Percentiles rank a stretch among this genome's conserved stretches.
These are phyloP conservation scores for Paramecium sexaurelia DNA, from an alignment of 73 alveolate genomes.

Conservation along the genomic window DNA sequence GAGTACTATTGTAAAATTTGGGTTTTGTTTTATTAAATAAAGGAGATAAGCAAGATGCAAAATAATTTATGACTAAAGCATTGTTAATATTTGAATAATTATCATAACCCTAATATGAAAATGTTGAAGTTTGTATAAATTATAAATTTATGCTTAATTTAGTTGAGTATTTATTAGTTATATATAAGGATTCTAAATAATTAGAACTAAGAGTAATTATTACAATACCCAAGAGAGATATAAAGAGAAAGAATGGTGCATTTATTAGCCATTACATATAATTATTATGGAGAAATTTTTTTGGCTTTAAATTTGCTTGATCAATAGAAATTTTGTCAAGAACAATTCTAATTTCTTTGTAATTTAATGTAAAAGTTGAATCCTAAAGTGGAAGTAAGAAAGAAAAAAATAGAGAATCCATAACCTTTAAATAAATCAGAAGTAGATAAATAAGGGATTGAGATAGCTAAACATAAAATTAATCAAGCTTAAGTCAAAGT, in stretches of 20 bases:
- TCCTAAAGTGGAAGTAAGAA: neutral
- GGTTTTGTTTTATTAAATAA: neutral
- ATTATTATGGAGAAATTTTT: conserved; percentile 37
- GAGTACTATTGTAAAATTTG: conserved; percentile 17
- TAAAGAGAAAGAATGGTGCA: neutral
- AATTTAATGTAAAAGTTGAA: neutral
- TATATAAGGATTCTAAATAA: neutral
- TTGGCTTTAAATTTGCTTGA: neutral
- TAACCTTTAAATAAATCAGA: neutral
- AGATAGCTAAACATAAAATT: conserved; percentile 29
- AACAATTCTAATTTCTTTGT: neutral
- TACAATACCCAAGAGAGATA: neutral
- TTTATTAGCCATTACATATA: neutral
- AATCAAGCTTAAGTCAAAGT: neutral
- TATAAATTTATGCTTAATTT: conserved; percentile 27
- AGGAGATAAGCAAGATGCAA: conserved; percentile 34
- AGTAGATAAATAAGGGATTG: neutral
- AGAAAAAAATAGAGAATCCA: neutral
- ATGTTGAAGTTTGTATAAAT: neutral
- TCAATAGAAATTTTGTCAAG: neutral
- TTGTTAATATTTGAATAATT: neutral
- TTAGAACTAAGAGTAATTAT: neutral
- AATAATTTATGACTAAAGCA: neutral
- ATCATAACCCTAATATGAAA: neutral
- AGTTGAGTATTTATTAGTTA: neutral